phyloP scores from a whole-genome alignment of 2,329 filamentous ascomycete genomes.

The Aspergillus persii region DNA sequence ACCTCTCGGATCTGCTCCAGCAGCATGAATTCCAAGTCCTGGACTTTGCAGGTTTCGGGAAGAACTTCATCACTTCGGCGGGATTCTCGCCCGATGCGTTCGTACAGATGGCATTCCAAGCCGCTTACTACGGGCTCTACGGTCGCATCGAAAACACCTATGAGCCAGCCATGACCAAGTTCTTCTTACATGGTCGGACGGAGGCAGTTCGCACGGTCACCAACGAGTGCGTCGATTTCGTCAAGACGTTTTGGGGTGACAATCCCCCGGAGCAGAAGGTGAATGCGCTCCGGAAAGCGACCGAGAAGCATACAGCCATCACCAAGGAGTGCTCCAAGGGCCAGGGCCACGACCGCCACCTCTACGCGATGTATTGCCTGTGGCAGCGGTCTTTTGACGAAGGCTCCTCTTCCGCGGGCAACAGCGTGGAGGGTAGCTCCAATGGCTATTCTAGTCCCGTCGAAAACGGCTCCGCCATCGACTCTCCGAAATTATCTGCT shows the following conservation, averaged over 20 bases:
- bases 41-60: conserved; percentile 85
- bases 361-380: conserved; percentile 90
- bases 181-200: conserved; percentile 87
- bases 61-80: conserved; percentile 97
- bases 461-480: conserved; percentile 28
- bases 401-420: conserved; percentile 53
- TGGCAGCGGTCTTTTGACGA: conserved; percentile 90
- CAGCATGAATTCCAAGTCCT: conserved; percentile 95
- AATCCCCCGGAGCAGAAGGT: conserved; percentile 80
- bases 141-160: conserved; percentile 93
- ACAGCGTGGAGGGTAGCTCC: conserved; percentile 51
- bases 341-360: conserved; percentile 84
- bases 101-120: conserved; percentile 98
- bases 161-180: conserved; percentile 97
- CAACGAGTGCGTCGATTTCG: conserved; percentile 78
- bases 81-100: conserved; percentile 97
- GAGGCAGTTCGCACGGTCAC: conserved; percentile 89
- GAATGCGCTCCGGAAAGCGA: conserved; percentile 78
- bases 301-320: conserved; percentile 73
- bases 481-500: conserved; percentile 34
- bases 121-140: conserved; percentile 95
- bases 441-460: conserved; percentile 64
- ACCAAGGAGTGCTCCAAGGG: conserved; percentile 87
- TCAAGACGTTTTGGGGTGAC: conserved; percentile 93
- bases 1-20: conserved; percentile 88